A percentile compares a stretch with the other conserved stretches of the same genome.
Conservation (phyloP, 2,329 filamentous ascomycete genomes). For the Penicillium sp. region DNA sequence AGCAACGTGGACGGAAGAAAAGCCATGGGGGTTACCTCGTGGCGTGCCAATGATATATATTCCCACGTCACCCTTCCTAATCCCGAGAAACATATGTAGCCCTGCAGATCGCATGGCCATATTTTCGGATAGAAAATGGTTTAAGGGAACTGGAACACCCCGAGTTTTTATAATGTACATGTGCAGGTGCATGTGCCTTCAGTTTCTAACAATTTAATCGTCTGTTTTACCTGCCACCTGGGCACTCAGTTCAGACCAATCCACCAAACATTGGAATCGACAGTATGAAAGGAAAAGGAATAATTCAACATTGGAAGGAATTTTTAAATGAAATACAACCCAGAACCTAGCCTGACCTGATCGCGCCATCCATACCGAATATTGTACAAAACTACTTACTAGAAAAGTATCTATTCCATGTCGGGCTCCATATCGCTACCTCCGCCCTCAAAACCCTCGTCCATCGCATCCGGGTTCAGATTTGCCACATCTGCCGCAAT, state of each 20-base stretch:
- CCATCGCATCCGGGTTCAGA: conserved; percentile 49
- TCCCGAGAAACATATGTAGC: background rate
- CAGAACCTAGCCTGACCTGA: conserved; percentile 2
- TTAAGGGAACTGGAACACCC: too few relatives aligned
- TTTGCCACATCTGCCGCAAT: conserved; percentile 40
- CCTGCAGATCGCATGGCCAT: too few relatives aligned
- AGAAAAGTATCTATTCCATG: conserved; percentile 8
- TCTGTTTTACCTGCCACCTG: too few relatives aligned
- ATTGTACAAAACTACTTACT: conserved; percentile 15
- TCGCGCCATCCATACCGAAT: conserved; percentile 11
- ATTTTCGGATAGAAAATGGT: too few relatives aligned
- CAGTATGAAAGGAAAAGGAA: too few relatives aligned
- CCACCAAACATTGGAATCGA: too few relatives aligned
- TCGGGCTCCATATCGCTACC: conserved; percentile 41
- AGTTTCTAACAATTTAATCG: too few relatives aligned
- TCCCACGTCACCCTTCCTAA: background rate
- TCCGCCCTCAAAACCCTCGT: conserved; percentile 40
- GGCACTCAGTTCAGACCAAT: too few relatives aligned
- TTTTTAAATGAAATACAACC: background rate
- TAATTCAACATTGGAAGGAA: background rate
- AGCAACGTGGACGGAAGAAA: background rate
- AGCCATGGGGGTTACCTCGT: background rate
- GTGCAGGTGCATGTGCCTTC: too few relatives aligned
- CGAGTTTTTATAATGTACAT: too few relatives aligned
- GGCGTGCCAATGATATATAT: background rate